These are phyloP conservation scores for Ilex aquifolium DNA, from an alignment of 257 asterid species.

Conservation along the genomic window DNA sequence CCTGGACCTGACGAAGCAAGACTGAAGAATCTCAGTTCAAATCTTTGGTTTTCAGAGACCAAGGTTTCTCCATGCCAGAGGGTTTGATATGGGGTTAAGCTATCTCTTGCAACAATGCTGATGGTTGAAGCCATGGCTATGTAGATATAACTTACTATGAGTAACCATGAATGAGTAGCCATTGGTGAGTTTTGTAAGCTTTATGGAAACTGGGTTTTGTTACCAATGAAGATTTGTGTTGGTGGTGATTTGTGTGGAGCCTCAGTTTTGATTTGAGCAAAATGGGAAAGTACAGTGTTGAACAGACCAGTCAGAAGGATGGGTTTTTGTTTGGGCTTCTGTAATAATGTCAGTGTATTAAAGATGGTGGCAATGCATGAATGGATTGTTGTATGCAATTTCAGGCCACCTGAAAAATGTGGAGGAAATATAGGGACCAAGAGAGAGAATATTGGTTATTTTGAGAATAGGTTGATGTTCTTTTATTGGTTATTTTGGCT, in stretches of 20 bases:
- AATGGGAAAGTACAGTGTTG: slow-evolving; percentile 2
- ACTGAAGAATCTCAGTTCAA: slow-evolving; percentile 29
- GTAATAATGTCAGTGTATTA: no score
- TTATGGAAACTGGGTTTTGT: background rate
- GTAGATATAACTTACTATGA: slow-evolving; percentile 7
- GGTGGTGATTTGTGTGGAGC: background rate
- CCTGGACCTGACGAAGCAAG: background rate
- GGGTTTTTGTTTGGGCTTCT: no score
- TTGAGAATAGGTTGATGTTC: no score
- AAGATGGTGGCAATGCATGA: no score
- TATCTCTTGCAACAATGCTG: slow-evolving; percentile 7
- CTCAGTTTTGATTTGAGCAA: background rate
- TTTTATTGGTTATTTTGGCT: no score
- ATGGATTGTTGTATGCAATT: no score
- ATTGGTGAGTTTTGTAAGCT: slow-evolving; percentile 3
- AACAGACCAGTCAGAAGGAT: no score
- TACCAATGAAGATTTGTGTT: background rate
- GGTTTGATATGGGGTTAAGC: slow-evolving; percentile 5
- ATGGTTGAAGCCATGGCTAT: background rate
- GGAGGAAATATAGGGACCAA: no score
- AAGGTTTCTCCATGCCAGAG: slow-evolving; percentile 21
- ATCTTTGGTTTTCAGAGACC: slow-evolving; percentile 25
- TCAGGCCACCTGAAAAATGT: no score
- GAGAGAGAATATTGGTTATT: no score
- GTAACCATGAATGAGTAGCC: slow-evolving; percentile 11